These are phyloP conservation scores for Penstemon eatonii DNA, from an alignment of 257 asterid genomes.

Conservation along the genomic window DNA sequence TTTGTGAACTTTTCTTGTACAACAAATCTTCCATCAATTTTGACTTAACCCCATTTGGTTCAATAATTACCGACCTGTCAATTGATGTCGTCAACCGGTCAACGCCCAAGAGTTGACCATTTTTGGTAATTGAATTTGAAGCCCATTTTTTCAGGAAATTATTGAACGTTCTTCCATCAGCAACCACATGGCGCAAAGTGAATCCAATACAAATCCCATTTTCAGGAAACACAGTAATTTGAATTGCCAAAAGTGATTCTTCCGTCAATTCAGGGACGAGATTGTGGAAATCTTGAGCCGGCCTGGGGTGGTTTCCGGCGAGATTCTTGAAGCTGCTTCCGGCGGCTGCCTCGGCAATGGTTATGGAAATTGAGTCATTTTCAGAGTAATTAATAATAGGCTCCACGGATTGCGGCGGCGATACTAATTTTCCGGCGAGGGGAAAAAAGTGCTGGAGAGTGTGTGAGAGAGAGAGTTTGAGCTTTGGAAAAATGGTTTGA, in stretches of 20 bases:
- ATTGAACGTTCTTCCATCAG: slow-evolving; percentile 59
- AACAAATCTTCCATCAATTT: slow-evolving; percentile 32
- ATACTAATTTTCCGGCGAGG: slow-evolving; percentile 43
- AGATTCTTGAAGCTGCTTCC: slow-evolving; percentile 33
- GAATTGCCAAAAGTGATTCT: slow-evolving; percentile 39
- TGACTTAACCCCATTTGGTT: slow-evolving; percentile 29
- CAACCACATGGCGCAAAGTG: slow-evolving; percentile 46
- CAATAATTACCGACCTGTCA: slow-evolving; percentile 42
- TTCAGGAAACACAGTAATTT: slow-evolving; percentile 47
- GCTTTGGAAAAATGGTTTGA: slow-evolving; percentile 34
- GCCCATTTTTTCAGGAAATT: slow-evolving; percentile 52
- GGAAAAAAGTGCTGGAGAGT: slow-evolving; percentile 46
- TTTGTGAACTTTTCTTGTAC: background rate
- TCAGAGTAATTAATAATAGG: slow-evolving; percentile 33
- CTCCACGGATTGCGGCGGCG: slow-evolving; percentile 9
- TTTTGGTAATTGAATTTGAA: background rate
- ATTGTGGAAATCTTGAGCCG: slow-evolving; percentile 20
- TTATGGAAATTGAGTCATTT: slow-evolving; percentile 34
- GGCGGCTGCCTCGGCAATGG: slow-evolving; percentile 36
- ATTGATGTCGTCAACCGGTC: slow-evolving; percentile 27
- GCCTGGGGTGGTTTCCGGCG: slow-evolving; percentile 27
- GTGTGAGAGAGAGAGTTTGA: slow-evolving; percentile 39
- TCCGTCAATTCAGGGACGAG: slow-evolving; percentile 37
- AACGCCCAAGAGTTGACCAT: background rate
- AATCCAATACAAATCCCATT: slow-evolving; percentile 55